Evolutionary conservation across 129 eudicot genomes (phyloP), one percentile per base, ranked within the genome.

Genomic region (Flaveria brownii): DNA sequence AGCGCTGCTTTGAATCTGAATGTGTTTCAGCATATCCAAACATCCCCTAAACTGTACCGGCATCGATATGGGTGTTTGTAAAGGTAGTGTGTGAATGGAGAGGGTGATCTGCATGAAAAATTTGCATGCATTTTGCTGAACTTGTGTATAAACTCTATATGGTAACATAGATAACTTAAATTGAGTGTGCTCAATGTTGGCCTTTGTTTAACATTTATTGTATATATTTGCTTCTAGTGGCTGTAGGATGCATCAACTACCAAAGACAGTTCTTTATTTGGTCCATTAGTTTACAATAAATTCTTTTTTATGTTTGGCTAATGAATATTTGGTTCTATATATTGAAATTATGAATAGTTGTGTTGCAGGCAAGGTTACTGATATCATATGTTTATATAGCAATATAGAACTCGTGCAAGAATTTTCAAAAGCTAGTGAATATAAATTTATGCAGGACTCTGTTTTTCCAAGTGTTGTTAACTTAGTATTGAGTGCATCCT

Each of bases 261-360:
- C 23, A 66, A 39, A 17, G 16, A 9, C 15, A 41, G 49, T 66
- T 39, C 71, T 66, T 66, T 66, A 39, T 66, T 66, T 66, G 51
- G 16, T 11, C 6, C 28, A 9, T 17, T 5, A 3, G 26, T 66
- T 39, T 39, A 6, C 10, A 9, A 17, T 9, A 17, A 41, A 39
- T 39, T 15, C 26, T 14, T 30, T 7, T 62, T 63, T 14, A 14
- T 30, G 45, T 2, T 63, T 5, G 45, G 45, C 2, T 63, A 8
- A 15, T 63, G 68, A 7, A 28, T 63, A 30, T 28, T 28, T 28
- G 46, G 45, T 15, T 63, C 46, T 14, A 2, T 30, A 30, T 63
- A 15, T 14, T 33, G 46, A 14, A 63, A 28, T 30, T 28, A 63
- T 63, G 69, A 49, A 66, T 66, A 39, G n/a, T 41, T 66, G 11